These are phyloP conservation scores for Wallacemonas sp. DNA, from an alignment of 208 protist species.

Conservation along the genomic window DNA sequence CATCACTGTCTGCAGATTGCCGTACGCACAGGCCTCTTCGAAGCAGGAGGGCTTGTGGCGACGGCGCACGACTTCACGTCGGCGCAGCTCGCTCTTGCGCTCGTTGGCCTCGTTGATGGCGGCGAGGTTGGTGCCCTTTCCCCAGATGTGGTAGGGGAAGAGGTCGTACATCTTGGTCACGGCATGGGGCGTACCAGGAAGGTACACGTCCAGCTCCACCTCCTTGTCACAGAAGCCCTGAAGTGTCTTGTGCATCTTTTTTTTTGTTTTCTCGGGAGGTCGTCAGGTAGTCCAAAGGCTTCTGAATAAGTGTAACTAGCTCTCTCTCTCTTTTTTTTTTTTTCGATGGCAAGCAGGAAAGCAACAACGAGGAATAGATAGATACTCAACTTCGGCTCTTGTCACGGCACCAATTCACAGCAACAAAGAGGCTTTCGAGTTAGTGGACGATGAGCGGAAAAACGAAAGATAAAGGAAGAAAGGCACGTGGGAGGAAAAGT, in stretches of 20 bases:
- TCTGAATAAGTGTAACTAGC: neutral
- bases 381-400: too few species aligned
- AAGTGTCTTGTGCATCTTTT: slow-evolving; percentile 23
- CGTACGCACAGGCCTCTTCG: slow-evolving; percentile 69
- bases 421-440: too few species aligned
- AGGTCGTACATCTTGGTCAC: slow-evolving; percentile 20
- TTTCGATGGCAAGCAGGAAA: neutral
- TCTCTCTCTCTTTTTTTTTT: slow-evolving; percentile 13
- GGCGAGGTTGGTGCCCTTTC: slow-evolving; percentile 17
- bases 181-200: slow-evolving; percentile 47
- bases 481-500: neutral
- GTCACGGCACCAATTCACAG: too few species aligned
- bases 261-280: slow-evolving; percentile 20
- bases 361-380: too few species aligned
- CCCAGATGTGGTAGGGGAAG: slow-evolving; percentile 45
- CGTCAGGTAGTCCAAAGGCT: neutral
- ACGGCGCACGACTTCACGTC: slow-evolving; percentile 30
- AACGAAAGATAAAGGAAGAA: neutral
- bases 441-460: neutral
- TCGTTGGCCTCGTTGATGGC: slow-evolving; percentile 8
- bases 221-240: slow-evolving; percentile 31
- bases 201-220: slow-evolving; percentile 60
- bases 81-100: neutral
- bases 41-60: slow-evolving; percentile 46
- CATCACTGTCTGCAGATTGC: slow-evolving; percentile 55